Base-by-base conservation (phyloP, 2,329 filamentous ascomycete genomes). In the Scedosporium minutisporum region DNA sequence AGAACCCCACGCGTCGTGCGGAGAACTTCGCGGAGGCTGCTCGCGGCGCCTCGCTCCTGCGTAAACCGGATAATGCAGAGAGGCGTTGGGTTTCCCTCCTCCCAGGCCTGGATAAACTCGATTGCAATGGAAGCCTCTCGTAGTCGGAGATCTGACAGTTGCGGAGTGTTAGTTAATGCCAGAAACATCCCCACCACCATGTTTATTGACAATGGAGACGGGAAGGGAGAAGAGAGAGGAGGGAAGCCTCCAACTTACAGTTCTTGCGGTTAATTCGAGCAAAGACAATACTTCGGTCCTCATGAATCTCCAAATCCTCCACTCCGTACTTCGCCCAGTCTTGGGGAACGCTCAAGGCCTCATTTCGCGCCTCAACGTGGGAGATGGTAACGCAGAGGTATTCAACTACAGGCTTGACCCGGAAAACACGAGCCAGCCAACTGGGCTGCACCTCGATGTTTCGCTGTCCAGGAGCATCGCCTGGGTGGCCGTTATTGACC, bases 41-140 rank as follows among this genome's bases (percentile, higher is more conserved):
- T 95, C 44, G 91, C 92, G 1, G 93, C 93, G n/a, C 93, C 95
- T 63, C 87, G 87, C 71, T 95, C 91, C 71, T 97, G 93, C 1
- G 90, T 93, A 72, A 97, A 91, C 42, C 91, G 88, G 33, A 90
- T 86, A 66, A 97, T 86, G 72, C 88, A 90, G 62, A 97, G 82
- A 57, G 87, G 87, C 57, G 85, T 87, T 66, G 86, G 87, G 69
- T 85, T 87, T 58, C 90, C 90, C 70, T 95, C 89, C 76, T 96
- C 90, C 65, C 96, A 88, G 44, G 96, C 88, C 1, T 89, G 91
- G 77, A 96, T 96, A 65, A 97, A 83, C 72, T 97, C 91, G 44
- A 87, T 86, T 16, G 91, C 89, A 74, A 97, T 93, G 14, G 88
- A 83, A n/a, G 97, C 92, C 62, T 91, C 88, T 71, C 93, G 95